These are phyloP conservation scores for Globisporangium recalcitrans DNA, from an alignment of 352 stramenopile species.

Conservation along the genomic window DNA sequence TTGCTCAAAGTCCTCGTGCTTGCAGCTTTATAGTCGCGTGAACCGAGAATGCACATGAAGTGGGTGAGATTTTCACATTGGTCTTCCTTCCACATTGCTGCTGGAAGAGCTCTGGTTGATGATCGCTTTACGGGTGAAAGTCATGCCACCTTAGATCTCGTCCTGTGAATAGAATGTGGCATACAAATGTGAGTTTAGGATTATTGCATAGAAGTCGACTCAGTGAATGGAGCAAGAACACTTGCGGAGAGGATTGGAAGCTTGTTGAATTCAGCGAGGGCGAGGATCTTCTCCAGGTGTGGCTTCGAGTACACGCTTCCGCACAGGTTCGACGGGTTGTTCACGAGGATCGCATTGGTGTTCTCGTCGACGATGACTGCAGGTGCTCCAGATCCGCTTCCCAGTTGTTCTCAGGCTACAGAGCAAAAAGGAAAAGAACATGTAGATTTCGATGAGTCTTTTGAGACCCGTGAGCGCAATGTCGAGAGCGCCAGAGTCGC, in stretches of 20 bases:
- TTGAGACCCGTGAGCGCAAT: slow-evolving; percentile 87
- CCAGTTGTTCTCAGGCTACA: slow-evolving; percentile 86
- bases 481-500: slow-evolving; percentile 92
- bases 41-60: no score
- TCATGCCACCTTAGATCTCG: slow-evolving; percentile 85
- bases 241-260: slow-evolving; percentile 92
- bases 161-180: slow-evolving; percentile 25
- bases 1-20: no score
- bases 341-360: slow-evolving; percentile 92
- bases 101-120: no score
- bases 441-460: neutral
- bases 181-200: neutral
- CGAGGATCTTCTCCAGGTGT: slow-evolving; percentile 71
- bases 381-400: slow-evolving; percentile 91
- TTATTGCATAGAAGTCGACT: neutral
- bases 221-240: slow-evolving; percentile 16
- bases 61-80: no score
- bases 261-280: slow-evolving; percentile 74
- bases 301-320: slow-evolving; percentile 91
- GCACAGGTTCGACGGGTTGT: slow-evolving; percentile 95
- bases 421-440: neutral
- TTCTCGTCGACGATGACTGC: slow-evolving; percentile 79
- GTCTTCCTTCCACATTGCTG: no score
- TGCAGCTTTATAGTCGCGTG: no score
- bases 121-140: no score